phyloP scores from a whole-genome alignment of 2,329 filamentous ascomycete species.

The Monilinia fructigena region DNA sequence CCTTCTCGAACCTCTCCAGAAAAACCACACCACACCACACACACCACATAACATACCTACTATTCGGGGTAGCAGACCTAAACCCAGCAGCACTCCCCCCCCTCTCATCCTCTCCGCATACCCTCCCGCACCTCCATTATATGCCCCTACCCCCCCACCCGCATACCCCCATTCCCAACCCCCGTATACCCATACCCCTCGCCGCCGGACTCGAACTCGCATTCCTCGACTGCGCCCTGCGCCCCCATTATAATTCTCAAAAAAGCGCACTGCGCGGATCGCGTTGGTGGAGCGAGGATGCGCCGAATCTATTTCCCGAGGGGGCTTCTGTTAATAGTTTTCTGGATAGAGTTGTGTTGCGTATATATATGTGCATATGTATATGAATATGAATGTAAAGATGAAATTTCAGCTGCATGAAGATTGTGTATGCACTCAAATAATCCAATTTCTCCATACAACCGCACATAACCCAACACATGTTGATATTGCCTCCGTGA shows the following conservation, averaged over 20 bases:
- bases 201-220: conserved; percentile 21
- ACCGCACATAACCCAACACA: too few species aligned
- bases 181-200: conserved; percentile 52
- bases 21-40: neutral
- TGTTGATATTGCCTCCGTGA: too few species aligned
- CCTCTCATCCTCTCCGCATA: conserved; percentile 8
- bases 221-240: conserved; percentile 30
- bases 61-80: conserved; percentile 70
- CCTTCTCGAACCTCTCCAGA: neutral
- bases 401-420: too few species aligned
- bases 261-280: conserved; percentile 72
- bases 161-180: conserved; percentile 40
- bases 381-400: too few species aligned
- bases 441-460: too few species aligned
- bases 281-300: conserved; percentile 70
- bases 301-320: conserved; percentile 55
- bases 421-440: too few species aligned
- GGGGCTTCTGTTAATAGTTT: too few species aligned
- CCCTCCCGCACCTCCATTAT: conserved; percentile 32
- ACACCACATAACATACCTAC: conserved; percentile 48
- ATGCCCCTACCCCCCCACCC: conserved; percentile 28
- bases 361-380: too few species aligned
- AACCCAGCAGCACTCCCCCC: conserved; percentile 44
- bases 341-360: too few species aligned
- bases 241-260: conserved; percentile 68